Conservation (phyloP, 2,329 filamentous ascomycete genomes). For the Didymella segeticola region DNA sequence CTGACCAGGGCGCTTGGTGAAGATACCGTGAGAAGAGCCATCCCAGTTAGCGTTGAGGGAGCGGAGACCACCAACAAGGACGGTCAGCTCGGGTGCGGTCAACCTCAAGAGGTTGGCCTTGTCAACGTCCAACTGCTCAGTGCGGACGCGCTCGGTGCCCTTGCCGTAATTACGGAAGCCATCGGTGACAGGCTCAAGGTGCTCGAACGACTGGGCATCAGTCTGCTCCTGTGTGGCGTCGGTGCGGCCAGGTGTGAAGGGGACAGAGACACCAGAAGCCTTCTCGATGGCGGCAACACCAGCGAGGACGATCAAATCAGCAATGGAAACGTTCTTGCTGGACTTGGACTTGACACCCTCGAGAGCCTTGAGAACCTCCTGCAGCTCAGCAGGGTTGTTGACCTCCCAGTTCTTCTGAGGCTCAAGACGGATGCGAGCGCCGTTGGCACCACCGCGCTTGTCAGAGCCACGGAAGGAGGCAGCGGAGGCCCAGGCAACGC, state of each 20-base stretch:
- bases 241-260: conserved; percentile 75
- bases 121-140: conserved; percentile 76
- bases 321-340: conserved; percentile 77
- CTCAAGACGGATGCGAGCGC: conserved; percentile 75
- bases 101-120: conserved; percentile 73
- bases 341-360: conserved; percentile 69
- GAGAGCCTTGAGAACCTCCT: conserved; percentile 66
- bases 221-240: conserved; percentile 77
- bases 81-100: conserved; percentile 73
- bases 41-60: conserved; percentile 74
- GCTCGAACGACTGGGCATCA: conserved; percentile 67
- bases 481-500: conserved; percentile 49
- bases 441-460: conserved; percentile 84
- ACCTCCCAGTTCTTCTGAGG: conserved; percentile 76
- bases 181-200: conserved; percentile 74
- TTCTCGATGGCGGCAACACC: conserved; percentile 75
- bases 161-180: conserved; percentile 82
- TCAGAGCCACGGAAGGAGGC: conserved; percentile 63
- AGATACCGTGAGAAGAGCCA: conserved; percentile 69
- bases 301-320: conserved; percentile 79
- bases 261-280: conserved; percentile 69
- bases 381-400: conserved; percentile 74
- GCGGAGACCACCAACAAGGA: conserved; percentile 74
- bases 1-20: conserved; percentile 71
- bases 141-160: conserved; percentile 64